These are phyloP conservation scores for Acrocalymma vagum DNA, from an alignment of 2,329 filamentous ascomycete genomes.

Conservation along the genomic window DNA sequence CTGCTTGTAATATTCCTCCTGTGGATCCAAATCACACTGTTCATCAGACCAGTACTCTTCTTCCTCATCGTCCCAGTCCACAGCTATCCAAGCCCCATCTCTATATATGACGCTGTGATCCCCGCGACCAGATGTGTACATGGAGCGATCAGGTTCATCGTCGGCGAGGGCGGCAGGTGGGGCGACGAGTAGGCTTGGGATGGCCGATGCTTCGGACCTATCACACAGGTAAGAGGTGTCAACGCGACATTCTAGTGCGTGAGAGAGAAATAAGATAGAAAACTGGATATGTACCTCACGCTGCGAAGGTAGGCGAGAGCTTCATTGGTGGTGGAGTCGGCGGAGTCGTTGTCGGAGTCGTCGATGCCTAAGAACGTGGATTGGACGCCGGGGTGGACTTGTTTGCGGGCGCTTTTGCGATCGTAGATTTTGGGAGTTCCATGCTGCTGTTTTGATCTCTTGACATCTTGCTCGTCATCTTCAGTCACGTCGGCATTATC, in stretches of 20 bases:
- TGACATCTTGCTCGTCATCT: conserved; percentile 1
- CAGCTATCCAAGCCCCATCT: conserved; percentile 79
- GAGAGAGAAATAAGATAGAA: neutral
- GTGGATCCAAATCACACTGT: conserved; percentile 50
- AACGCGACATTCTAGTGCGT: conserved; percentile 5
- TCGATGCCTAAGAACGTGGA: conserved; percentile 37
- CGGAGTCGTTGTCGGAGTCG: conserved; percentile 34
- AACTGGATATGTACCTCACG: conserved; percentile 37
- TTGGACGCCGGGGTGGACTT: conserved; percentile 3
- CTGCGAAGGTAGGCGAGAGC: conserved; percentile 45
- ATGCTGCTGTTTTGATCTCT: conserved; percentile 25
- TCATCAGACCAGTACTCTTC: conserved; percentile 11
- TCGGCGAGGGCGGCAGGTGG: conserved; percentile 29
- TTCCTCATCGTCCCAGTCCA: conserved; percentile 44
- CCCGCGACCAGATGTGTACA: conserved; percentile 60
- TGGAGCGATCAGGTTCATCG: conserved; percentile 37
- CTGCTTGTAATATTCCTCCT: conserved; percentile 72
- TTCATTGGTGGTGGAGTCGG: conserved; percentile 35
- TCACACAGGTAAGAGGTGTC: conserved; percentile 24
- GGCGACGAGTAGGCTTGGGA: conserved; percentile 75
- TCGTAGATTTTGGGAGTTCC: conserved; percentile 6
- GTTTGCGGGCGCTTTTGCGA: neutral
- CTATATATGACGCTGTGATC: conserved; percentile 73
- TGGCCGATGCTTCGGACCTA: conserved; percentile 77
- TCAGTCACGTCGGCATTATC: conserved; percentile 9